Percentiles rank a stretch among this genome's conserved stretches.
phyloP scores from a whole-genome alignment of 805 yeast genomes.

The Cyberlindnera maritima region DNA sequence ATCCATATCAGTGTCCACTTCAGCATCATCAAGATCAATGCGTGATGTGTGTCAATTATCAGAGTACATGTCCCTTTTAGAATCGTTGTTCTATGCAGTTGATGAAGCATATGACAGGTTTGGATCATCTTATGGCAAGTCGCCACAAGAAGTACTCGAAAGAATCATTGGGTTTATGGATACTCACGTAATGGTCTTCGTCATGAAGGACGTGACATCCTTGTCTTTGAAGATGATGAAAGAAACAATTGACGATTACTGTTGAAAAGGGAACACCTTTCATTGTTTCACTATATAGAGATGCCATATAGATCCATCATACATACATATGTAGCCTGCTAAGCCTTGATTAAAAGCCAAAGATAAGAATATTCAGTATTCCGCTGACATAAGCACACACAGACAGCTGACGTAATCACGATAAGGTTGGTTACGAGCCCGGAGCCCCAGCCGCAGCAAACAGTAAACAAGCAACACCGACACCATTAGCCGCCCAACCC shows the following conservation, averaged over 20 bases:
- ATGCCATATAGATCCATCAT: too few relatives aligned
- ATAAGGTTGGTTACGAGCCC: neutral
- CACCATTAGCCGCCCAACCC: too few relatives aligned
- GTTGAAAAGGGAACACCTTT: neutral
- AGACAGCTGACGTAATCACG: neutral
- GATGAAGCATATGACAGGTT: constrained; percentile 3
- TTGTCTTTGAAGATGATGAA: constrained; percentile 9
- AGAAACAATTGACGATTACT: constrained; percentile 3
- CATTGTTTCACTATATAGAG: neutral
- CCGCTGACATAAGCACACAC: neutral
- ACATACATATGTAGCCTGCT: too few relatives aligned
- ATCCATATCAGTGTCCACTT: constrained; percentile 8
- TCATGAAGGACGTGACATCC: constrained; percentile 13
- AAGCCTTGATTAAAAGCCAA: too few relatives aligned
- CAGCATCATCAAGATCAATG: constrained; percentile 12
- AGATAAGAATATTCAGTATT: too few relatives aligned
- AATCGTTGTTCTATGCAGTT: neutral
- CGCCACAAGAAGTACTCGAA: constrained; percentile 3
- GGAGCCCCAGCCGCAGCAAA: too few relatives aligned
- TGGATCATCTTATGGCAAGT: neutral
- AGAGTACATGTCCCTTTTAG: constrained; percentile 12
- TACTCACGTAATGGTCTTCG: constrained; percentile 14
- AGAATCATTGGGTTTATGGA: constrained; percentile 13
- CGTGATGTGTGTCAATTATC: constrained; percentile 11
- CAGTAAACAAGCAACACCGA: neutral